Evolutionary conservation across 2,329 filamentous ascomycete species (phyloP), one percentile per base, ranked within the genome.

Genomic region (Orbilia oligospora): DNA sequence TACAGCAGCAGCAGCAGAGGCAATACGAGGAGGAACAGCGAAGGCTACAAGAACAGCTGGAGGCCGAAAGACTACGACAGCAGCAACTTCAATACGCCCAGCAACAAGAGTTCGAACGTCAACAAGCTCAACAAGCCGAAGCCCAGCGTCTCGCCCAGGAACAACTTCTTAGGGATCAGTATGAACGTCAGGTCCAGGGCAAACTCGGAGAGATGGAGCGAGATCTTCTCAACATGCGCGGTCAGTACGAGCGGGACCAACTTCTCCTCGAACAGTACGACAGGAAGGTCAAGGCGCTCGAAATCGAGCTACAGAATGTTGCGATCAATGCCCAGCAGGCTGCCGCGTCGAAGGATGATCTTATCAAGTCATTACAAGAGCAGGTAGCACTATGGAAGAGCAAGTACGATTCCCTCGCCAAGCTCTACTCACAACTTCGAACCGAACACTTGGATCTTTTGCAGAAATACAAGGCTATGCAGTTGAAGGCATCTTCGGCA

Each of bases 201-300:
- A 91, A 94, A n/a, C 88, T 99, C 82, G 96, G 95, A 0, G 96
- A 99, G 85, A 87, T 99, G 63, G 95, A 99, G 86, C 92, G 92
- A 73, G 95, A 98, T 85, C 98, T 99, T 81, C 87, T 99, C 27
- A 95, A 96, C 82, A 96, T 96, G 3, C 90, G 96, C 49, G 93
- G 94, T 8, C 96, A 98, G 85, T 98, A 97, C 83, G 94, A 98
- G 84, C 92, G 92, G n/a, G 94, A 99, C 84, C 96, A 98, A 85
- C 87, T 99, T 49, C 93, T 98, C 92, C 88, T 99, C 51, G 93
- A 97, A 85, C 95, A 98, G 83, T 99, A 97, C 83, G 96, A 99
- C 81, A 91, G 79, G 83, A 90, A 95, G 79, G 94, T 99, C 83
- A 98, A 97, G 86, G 92, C 93, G 20, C 86, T 99, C 12, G 96